Base-by-base conservation (phyloP, 768 basidiomycete genomes). In the Thelephora aurantiotincta region DNA sequence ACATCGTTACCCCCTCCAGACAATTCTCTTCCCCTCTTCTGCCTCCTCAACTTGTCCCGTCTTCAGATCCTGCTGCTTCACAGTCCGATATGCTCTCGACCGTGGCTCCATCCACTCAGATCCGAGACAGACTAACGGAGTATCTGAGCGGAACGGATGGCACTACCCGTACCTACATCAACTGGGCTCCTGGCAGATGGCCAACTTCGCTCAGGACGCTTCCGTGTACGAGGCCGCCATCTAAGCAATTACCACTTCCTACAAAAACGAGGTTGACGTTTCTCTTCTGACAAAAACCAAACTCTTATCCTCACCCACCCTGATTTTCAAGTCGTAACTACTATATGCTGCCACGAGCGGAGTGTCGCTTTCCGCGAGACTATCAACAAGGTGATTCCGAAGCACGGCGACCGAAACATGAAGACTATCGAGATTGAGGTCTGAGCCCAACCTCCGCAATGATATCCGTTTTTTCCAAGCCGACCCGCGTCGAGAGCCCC, bases 401-500 rank as follows among this genome's bases (percentile, higher is more conserved):
- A 45, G 11, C 45, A 41, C 19, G 30, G 54, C 2, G 48, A 52
- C 13, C 47, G 49, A 0, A 71, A 72, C 45, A 53, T 68, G 35
- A 57, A 57, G 20, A 69, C 69, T 7, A 67, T 74, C 60, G 0
- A 51, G 61, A 1, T 70, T 88, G 19, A 64, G 65, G 18, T 54
- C 67, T 26, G 90, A 93, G 58, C 74, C 77, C 55, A 88, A 84
- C 52, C 80, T 90, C 50, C 58, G 66, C 0, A 72, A 77, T 0
- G 88, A 87, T 0, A 66, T 90, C 65, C 71, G 76, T 13, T 64
- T 93, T 13, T 92, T 92, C 61, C 71, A 82, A 20, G 70, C 77
- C 0, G 70, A 50, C 60, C 7, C 50, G 58, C 13, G 62, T 63
- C 6, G 52, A 58, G 3, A 57, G 77, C 41, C 63, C 66, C 0